Base-by-base conservation (phyloP, 345 rosid genomes). In the Pseudoturritis turrita region DNA sequence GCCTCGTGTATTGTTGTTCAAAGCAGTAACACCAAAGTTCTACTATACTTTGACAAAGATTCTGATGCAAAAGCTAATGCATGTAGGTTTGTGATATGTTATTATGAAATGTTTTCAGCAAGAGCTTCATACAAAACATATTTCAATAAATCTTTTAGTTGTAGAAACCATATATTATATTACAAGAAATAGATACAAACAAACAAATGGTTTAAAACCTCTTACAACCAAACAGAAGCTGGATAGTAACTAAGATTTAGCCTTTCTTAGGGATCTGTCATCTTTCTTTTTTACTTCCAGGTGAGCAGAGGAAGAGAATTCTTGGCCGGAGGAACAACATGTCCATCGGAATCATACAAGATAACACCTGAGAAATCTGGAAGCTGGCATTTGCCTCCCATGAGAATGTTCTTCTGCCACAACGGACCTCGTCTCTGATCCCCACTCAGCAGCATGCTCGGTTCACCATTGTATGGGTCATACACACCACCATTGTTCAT, bases 311-410 rank as follows among this genome's bases (percentile, higher is more conserved):
- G 86, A 19, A 36, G 84, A 35, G 81, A 74, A 10, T 83, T 74
- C 72, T 79, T 84, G 4, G 83, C 72, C 0, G 91, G 92, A 29
- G 87, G 52, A 49, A 84, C 85, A 3, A 82, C 22, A 2, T 81
- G 87, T 5, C 97, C 96, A 0, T 85, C 88, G 23, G 92, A 67
- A 39, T 94, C 83, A 37, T 94, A 90, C 54, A 90, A 75, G 40
- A 90, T 94, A 72, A 87, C 92, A 15, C 98, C 97, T 0, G 96
- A 94, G 63, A 87, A 94, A 76, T 90, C 95, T 0, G 98, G 97
- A 14, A 90, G 81, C 86, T 86, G 91, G 49, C 95, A 94, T 69
- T 90, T 90, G 1, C 87, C 98, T 3, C 96, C 98, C 97, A 94
- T 91, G 70, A 90, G 88, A 68, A 94, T 87, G 77, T 86, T 89